Percentiles rank a stretch among this genome's conserved stretches.
phyloP scores from a whole-genome alignment of 148 eudicot genomes.

The Camellia sinensis region DNA sequence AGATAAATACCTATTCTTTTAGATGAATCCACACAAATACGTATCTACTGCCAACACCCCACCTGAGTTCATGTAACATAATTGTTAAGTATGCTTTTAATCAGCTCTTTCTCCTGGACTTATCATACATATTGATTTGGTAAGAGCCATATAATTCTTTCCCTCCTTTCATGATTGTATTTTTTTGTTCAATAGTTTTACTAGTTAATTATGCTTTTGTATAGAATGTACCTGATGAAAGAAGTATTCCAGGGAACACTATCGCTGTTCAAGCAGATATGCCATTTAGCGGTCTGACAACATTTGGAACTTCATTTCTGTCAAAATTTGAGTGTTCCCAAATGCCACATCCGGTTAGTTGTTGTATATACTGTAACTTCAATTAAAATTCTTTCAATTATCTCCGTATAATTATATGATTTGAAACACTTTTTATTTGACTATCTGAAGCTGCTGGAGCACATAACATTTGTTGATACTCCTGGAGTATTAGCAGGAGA shows the following conservation, averaged over 20 bases:
- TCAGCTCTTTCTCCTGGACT: no score
- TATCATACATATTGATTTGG: no score
- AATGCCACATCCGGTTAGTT: slow-evolving; percentile 94
- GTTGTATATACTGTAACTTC: neutral
- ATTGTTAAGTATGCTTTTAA: no score
- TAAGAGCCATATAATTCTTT: no score
- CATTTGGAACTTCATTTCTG: slow-evolving; percentile 86
- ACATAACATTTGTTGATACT: slow-evolving; percentile 88
- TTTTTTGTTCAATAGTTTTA: slow-evolving; percentile 12
- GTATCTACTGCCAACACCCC: no score
- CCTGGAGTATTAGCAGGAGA: slow-evolving; percentile 99
- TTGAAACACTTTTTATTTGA: slow-evolving; percentile 1
- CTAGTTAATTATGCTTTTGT: slow-evolving; percentile 13
- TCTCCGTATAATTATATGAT: neutral
- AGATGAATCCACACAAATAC: no score
- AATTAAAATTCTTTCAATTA: neutral
- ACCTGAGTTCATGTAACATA: no score
- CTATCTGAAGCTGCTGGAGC: slow-evolving; percentile 70
- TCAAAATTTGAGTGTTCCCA: slow-evolving; percentile 98
- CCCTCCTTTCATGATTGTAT: neutral
- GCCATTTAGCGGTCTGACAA: slow-evolving; percentile 90
- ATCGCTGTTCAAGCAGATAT: slow-evolving; percentile 97
- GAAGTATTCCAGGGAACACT: slow-evolving; percentile 97
- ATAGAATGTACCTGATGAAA: slow-evolving; percentile 94
- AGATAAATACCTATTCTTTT: no score